Evolutionary conservation across 1,284 basidiomycete genomes (phyloP).

Genomic region (Ustilago curta): DNA sequence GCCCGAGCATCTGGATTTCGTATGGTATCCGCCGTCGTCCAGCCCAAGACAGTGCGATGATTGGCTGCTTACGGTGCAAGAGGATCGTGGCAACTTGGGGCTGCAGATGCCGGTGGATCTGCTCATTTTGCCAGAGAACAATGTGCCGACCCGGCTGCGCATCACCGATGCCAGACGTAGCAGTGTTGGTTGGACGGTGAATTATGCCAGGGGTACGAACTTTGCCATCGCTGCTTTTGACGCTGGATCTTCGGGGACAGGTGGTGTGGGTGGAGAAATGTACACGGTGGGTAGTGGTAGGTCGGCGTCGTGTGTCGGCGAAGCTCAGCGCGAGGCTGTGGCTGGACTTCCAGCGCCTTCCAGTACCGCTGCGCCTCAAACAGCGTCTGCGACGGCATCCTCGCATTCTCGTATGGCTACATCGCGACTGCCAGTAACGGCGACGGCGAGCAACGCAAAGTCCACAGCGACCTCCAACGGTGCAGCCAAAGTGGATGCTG

Average conservation of each 20-base stretch:
- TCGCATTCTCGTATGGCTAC: constrained; percentile 31
- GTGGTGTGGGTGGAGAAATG: constrained; percentile 37
- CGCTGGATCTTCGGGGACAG: constrained; percentile 33
- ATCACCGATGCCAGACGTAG: constrained; percentile 15
- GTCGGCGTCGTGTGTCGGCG: constrained; percentile 18
- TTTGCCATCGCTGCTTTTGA: constrained; percentile 45
- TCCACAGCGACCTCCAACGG: constrained; percentile 9
- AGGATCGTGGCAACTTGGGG: constrained; percentile 42
- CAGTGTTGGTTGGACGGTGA: constrained; percentile 45
- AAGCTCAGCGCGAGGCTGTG: constrained; percentile 16
- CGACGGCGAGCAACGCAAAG: constrained; percentile 10
- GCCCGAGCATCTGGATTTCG: constrained; percentile 45
- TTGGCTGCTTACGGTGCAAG: constrained; percentile 44
- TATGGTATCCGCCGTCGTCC: constrained; percentile 38
- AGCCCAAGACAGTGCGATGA: constrained; percentile 39
- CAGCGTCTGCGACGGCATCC: constrained; percentile 9
- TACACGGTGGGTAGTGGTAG: constrained; percentile 37
- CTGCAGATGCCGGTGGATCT: constrained; percentile 44
- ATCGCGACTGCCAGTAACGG: constrained; percentile 1
- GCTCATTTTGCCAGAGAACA: constrained; percentile 44
- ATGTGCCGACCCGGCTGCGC: constrained; percentile 26
- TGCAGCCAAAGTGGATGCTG: constrained; percentile 20
- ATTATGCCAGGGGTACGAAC: constrained; percentile 41
- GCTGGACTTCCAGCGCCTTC: constrained; percentile 33
- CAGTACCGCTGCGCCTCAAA: constrained; percentile 20